Conservation (phyloP, 805 yeast genomes). For the Saturnispora sekii region DNA sequence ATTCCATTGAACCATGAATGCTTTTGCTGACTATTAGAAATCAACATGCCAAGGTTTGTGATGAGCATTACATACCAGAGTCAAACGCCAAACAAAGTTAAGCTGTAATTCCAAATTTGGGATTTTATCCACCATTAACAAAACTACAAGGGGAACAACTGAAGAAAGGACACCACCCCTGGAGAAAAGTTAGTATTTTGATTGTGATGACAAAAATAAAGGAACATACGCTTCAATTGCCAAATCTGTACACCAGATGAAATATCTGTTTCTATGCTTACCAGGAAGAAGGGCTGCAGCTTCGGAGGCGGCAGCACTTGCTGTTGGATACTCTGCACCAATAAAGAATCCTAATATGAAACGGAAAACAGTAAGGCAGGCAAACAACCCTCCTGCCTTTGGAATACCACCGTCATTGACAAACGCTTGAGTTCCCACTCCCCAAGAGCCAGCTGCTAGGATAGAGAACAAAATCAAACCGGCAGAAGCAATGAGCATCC, state of each 20-base stretch:
- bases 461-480: constrained; percentile 72
- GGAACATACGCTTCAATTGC: constrained; percentile 53
- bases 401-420: constrained; percentile 25
- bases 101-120: constrained; percentile 38
- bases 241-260: constrained; percentile 78
- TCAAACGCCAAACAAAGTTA: constrained; percentile 87
- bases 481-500: constrained; percentile 71
- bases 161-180: constrained; percentile 79
- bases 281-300: constrained; percentile 68
- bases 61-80: constrained; percentile 42
- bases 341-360: constrained; percentile 85
- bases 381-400: constrained; percentile 64
- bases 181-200: not conserved
- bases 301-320: constrained; percentile 90
- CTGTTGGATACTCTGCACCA: constrained; percentile 93
- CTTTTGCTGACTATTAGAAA: too few relatives aligned
- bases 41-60: too few relatives aligned
- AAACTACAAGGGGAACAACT: constrained; percentile 77
- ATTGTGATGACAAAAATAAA: too few relatives aligned
- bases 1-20: too few relatives aligned
- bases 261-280: constrained; percentile 85
- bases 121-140: constrained; percentile 68
- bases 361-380: constrained; percentile 75
- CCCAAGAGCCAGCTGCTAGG: constrained; percentile 83
- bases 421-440: constrained; percentile 37